Base-by-base conservation (phyloP, 306 rosid genomes). In the Fagus crenata region DNA sequence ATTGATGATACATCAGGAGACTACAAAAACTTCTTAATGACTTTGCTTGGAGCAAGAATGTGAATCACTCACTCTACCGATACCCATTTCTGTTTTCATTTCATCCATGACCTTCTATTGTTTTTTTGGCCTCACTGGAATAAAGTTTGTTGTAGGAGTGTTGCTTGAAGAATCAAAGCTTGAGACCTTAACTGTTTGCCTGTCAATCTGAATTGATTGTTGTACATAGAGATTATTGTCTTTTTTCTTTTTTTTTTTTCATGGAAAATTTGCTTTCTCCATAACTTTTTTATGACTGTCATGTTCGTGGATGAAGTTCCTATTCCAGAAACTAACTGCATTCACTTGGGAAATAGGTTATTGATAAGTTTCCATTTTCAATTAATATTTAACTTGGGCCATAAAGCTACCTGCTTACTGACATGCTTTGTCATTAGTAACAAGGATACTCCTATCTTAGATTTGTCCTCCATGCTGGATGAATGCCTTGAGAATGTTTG, bases 1-100 rank as follows among this genome's bases (percentile, higher is more conserved):
- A 76, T 36, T 2, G 96, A 84, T 6, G 99, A 96, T 76, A 96
- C 98, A 28, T 96, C 99, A 22, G 87, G 97, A 43, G 81, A 91
- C 69, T 96, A 96, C 86, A 84, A n/a, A 77, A 85, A 89, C 37
- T 91, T 96, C 74, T 71, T 96, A 86, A 80, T 91, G 89, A 91
- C 96, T 74, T 83, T 96, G 88, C 86, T 96, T 60, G 99, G 97
- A 56, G 91, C 84, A 73, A 82, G 79, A 81, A 72, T 84, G 9
- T 90, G 85, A 88, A 77, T 39, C 78, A 35, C 60, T 18, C 70
- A 22, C 28, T 36, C 67, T 53, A 72, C 43, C 56, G 51, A 68
- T 31, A 63, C 41, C 43, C 67, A 77, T 43, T 36, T 73, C 49
- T 64, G 33, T 7, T 46, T 78, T 49, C 15, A 7, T 49, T 42